Evolutionary conservation across 768 basidiomycete genomes (phyloP), one percentile per base, ranked within the genome.

Genomic region (Piloderma croceum): DNA sequence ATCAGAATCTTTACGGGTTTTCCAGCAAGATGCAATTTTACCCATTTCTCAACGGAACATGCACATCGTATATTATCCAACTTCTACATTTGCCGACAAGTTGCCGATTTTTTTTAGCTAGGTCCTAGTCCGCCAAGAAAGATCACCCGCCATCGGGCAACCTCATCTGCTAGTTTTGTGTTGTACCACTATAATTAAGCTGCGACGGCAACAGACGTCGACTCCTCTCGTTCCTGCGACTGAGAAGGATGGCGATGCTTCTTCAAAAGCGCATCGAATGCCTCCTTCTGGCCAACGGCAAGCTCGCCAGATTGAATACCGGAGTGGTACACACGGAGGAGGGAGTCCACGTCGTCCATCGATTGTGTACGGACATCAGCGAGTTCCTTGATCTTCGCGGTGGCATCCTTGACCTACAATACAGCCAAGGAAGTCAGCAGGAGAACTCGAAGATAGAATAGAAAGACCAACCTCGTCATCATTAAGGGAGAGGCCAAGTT

Each of bases 371-470:
- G 83, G 40, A 98, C 90, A 56, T 99, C 96, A 7, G 96, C 96
- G 40, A 99, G 83, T 64, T 96, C 92, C 79, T 99, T 99, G 75
- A 98, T 97, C 78, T 96, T 97, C 65, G 85, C 83, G 3, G 96
- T 98, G 21, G 90, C 94, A 50, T 98, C 96, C 81, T 98, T 98
- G 75, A 98, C 74, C 81, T 90, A 45, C 19, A 40, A 21, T 37
- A 38, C 38, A 22, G 24, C 10, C 17, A 32, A 20, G 9, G 24
- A 20, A 46, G 45, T 27, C 15, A 39, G 21, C 34, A 25, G 22
- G n/a, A n/a, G 38, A 46, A 34, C 22, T 22, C 13, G 17, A n/a
- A 17, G 35, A 38, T 38, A 25, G 19, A 24, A 36, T 31, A n/a
- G 31, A 10, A 34, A 15, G 13, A 60, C 67, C 33, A 39, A 83